phyloP scores from a whole-genome alignment of 306 rosid species.

The Trifolium fragiferum region DNA sequence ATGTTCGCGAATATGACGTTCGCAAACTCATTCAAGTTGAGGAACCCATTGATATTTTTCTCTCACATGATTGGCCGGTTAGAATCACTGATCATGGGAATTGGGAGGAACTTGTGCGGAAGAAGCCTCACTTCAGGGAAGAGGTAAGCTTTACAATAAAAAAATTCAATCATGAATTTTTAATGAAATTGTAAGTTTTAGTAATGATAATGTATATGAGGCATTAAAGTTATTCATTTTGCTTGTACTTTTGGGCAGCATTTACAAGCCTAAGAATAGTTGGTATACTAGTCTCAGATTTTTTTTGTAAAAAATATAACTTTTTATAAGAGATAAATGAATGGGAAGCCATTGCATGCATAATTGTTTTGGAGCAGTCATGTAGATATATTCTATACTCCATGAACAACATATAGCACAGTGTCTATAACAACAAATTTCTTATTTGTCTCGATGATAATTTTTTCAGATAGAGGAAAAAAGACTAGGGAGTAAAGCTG shows the following conservation, averaged over 20 bases:
- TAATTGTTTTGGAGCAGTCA: constrained; percentile 6
- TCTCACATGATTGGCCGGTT: constrained; percentile 96
- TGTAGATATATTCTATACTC: neutral
- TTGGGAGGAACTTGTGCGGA: constrained; percentile 65
- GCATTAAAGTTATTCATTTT: neutral
- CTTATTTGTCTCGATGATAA: constrained; percentile 33
- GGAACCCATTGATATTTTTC: constrained; percentile 83
- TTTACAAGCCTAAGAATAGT: neutral
- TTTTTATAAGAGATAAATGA: neutral
- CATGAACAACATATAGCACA: constrained; percentile 2
- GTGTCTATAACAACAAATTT: neutral
- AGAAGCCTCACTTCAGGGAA: constrained; percentile 60
- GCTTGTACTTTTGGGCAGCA: neutral
- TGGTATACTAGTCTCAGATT: constrained; percentile 4
- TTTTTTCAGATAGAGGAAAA: constrained; percentile 71
- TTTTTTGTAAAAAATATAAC: neutral
- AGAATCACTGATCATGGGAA: constrained; percentile 90
- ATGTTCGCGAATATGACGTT: constrained; percentile 91
- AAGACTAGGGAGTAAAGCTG: constrained; percentile 83
- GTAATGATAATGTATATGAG: neutral
- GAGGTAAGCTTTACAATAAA: constrained; percentile 59
- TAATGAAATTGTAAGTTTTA: constrained; percentile 16
- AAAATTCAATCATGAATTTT: neutral
- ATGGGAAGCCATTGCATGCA: neutral
- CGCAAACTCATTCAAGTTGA: constrained; percentile 79